Evolutionary conservation across 2,329 filamentous ascomycete genomes (phyloP).

Genomic region (Neonectria coccinea): DNA sequence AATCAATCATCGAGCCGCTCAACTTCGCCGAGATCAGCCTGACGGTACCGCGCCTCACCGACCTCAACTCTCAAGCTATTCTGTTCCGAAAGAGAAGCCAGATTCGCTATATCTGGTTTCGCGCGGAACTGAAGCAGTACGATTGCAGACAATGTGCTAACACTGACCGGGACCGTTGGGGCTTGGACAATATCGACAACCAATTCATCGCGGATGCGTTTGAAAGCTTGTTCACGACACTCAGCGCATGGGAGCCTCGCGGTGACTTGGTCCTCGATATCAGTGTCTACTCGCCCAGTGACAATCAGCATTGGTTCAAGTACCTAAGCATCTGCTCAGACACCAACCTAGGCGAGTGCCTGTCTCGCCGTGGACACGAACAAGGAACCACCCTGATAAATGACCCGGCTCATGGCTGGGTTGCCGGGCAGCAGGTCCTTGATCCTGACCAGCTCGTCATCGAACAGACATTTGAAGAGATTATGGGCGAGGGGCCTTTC

Average conservation of each 20-base stretch:
- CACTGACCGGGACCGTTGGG: slow-evolving; percentile 26
- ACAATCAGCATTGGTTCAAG: slow-evolving; percentile 52
- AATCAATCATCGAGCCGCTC: slow-evolving; percentile 40
- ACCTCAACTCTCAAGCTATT: slow-evolving; percentile 35
- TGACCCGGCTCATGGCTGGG: slow-evolving; percentile 48
- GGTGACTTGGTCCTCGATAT: slow-evolving; percentile 52
- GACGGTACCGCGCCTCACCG: slow-evolving; percentile 37
- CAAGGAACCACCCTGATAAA: slow-evolving; percentile 37
- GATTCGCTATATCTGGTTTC: slow-evolving; percentile 47
- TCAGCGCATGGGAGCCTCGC: slow-evolving; percentile 49
- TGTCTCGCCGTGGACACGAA: slow-evolving; percentile 24
- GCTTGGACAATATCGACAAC: slow-evolving; percentile 41
- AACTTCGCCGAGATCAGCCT: slow-evolving; percentile 46
- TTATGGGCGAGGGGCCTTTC: slow-evolving; percentile 48
- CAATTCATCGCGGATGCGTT: slow-evolving; percentile 46
- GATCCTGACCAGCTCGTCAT: slow-evolving; percentile 35
- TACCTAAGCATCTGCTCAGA: slow-evolving; percentile 45
- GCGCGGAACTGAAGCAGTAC: slow-evolving; percentile 45
- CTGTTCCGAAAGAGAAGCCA: slow-evolving; percentile 38
- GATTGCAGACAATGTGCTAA: slow-evolving; percentile 35
- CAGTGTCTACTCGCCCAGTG: slow-evolving; percentile 53
- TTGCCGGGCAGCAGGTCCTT: slow-evolving; percentile 39
- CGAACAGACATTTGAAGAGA: slow-evolving; percentile 42
- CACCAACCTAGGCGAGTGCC: slow-evolving; percentile 23
- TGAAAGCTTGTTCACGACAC: slow-evolving; percentile 46